Evolutionary conservation across 2,329 filamentous ascomycete genomes (phyloP), one percentile per base, ranked within the genome.

Genomic region (Dryadomyces quercus-mongolicae): DNA sequence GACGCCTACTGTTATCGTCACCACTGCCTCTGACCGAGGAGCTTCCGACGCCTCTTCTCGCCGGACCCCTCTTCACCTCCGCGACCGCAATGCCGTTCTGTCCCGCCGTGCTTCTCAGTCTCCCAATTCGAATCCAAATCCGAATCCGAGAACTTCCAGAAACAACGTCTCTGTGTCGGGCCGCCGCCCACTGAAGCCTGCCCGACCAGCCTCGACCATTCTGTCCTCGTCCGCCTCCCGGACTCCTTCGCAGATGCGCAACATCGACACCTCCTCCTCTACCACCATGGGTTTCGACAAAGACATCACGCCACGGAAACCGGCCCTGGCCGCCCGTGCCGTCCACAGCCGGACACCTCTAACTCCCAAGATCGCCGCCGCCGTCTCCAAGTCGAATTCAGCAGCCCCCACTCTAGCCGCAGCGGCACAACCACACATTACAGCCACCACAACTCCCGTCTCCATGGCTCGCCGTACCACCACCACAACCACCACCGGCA

Each of bases 301-400:
- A 22, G 55, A 53, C 52, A 68, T 73, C 50, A 68, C 73, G 63
- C 74, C 71, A 59, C 75, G 75, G 61, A 75, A 75, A 65, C 80
- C 83, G 44, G 76, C 85, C 64, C 84, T 84, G 71, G 66, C 68
- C 62, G 60, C 71, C 62, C 72, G 68, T 59, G 71, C 74, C 56
- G 62, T 70, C 62, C 60, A 71, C 63, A 72, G 67, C 60, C 71
- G 74, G 56, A 62, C 70, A 36, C 77, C 77, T 54, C 62, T 80
- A 62, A 80, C 74, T 2, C 74, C 77, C 59, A 81, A 82, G 69
- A 73, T 81, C 52, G 75, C 78, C 25, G 54, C 78, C 34, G 15
- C 21, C 42, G 18, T 22, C 18, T 8, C 13, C 51, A 16, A 21
- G 20, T 2, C 42, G 10, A 4, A 22, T 12, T 3, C 18, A 8